These are phyloP conservation scores for Colletotrichum sp. DNA, from an alignment of 2,329 filamentous ascomycete genomes.

Conservation along the genomic window DNA sequence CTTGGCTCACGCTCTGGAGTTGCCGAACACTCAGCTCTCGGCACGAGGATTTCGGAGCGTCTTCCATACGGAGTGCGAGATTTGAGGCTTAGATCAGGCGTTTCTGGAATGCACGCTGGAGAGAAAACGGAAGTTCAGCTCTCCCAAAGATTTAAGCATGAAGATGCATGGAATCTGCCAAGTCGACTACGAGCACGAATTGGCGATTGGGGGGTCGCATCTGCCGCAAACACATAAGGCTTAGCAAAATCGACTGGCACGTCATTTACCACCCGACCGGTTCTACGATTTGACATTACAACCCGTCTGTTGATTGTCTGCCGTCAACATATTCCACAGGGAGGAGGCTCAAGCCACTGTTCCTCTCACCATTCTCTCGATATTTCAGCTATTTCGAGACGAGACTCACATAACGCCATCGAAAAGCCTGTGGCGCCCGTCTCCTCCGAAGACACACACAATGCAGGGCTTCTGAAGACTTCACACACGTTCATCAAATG, in stretches of 20 bases:
- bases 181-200: neutral
- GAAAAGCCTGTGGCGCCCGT: neutral
- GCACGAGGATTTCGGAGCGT: neutral
- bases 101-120: neutral
- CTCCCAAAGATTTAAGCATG: neutral
- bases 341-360: neutral
- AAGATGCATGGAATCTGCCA: neutral
- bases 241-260: neutral
- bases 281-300: neutral
- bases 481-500: neutral
- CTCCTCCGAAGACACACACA: neutral
- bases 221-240: neutral
- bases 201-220: neutral
- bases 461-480: constrained; percentile 18
- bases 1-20: neutral
- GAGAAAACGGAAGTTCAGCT: neutral
- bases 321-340: neutral
- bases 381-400: neutral
- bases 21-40: neutral
- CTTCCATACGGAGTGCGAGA: neutral
- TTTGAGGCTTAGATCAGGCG: neutral
- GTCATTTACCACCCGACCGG: neutral
- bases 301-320: neutral
- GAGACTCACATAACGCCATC: neutral
- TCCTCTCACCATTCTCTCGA: neutral